Percentiles rank a stretch among this genome's conserved stretches.
phyloP scores from a whole-genome alignment of 345 rosid species.

The Dipteronia dyeriana region DNA sequence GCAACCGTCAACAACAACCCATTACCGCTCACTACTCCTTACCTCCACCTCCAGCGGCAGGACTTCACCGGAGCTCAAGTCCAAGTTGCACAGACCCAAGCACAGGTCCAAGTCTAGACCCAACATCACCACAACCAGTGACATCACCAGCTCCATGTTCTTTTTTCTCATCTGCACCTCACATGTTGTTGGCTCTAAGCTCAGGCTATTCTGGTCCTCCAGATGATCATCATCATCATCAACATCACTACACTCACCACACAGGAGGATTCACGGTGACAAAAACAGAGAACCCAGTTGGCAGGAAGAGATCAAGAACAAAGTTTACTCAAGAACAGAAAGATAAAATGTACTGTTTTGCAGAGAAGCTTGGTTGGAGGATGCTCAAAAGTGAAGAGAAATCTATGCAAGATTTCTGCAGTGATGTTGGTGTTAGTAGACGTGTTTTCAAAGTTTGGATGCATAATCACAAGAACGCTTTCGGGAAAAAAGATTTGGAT shows the following conservation, averaged over 20 bases:
- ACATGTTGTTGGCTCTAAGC: constrained; percentile 55
- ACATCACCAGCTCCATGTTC: constrained; percentile 70
- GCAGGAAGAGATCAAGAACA: constrained; percentile 63
- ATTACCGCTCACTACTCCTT: constrained; percentile 19
- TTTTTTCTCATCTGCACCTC: constrained; percentile 65
- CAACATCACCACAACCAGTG: constrained; percentile 36
- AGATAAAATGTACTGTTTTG: constrained; percentile 62
- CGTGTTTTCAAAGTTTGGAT: constrained; percentile 85
- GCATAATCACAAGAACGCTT: constrained; percentile 68
- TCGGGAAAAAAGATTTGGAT: constrained; percentile 36
- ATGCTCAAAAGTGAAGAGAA: constrained; percentile 59
- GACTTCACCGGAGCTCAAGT: constrained; percentile 27
- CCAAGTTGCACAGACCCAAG: constrained; percentile 33
- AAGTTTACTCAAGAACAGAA: constrained; percentile 72
- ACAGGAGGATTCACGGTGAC: background rate
- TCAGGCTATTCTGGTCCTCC: constrained; percentile 36
- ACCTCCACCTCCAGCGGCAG: constrained; percentile 5
- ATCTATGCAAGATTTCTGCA: constrained; percentile 52
- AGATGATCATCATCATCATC: constrained; percentile 35
- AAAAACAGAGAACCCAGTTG: constrained; percentile 30
- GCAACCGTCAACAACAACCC: constrained; percentile 8
- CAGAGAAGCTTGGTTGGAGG: constrained; percentile 75
- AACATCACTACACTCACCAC: background rate
- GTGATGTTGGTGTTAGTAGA: constrained; percentile 59
- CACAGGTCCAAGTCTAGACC: constrained; percentile 32